Conservation (phyloP, 495 filamentous ascomycete genomes). For the Astrocystis sublimbata region DNA sequence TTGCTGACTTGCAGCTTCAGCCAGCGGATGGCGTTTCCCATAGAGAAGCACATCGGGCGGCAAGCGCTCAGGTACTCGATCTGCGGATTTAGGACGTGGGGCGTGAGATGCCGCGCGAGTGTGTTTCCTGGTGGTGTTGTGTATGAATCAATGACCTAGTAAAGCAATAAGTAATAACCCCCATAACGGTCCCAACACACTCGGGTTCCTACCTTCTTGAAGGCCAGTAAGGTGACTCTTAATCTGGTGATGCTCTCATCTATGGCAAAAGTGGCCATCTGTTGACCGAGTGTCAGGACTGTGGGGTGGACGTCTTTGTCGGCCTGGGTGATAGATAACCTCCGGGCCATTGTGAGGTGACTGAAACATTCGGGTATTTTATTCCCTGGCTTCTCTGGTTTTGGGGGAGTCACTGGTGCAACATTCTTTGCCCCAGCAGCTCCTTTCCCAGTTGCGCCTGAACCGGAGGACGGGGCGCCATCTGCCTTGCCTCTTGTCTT, state of each 20-base stretch:
- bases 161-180: not conserved
- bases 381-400: constrained; percentile 72
- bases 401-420: constrained; percentile 50
- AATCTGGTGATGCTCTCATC: constrained; percentile 89
- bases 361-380: constrained; percentile 73
- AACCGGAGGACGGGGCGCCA: constrained; percentile 29
- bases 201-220: constrained; percentile 70
- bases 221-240: constrained; percentile 81
- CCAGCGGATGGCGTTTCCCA: constrained; percentile 94
- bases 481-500: constrained; percentile 55
- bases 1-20: constrained; percentile 86
- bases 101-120: constrained; percentile 84
- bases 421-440: constrained; percentile 30
- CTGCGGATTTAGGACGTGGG: constrained; percentile 88
- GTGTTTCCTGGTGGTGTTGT: constrained; percentile 81
- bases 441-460: constrained; percentile 34
- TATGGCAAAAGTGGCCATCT: constrained; percentile 85
- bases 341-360: constrained; percentile 77
- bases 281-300: constrained; percentile 79
- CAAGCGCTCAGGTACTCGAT: constrained; percentile 92
- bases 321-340: constrained; percentile 71
- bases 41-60: constrained; percentile 86
- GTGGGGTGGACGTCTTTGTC: constrained; percentile 89
- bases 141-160: constrained; percentile 85
- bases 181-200: not conserved